Evolutionary conservation across 495 filamentous ascomycete genomes (phyloP).

Genomic region (Eremomyces bilateralis): DNA sequence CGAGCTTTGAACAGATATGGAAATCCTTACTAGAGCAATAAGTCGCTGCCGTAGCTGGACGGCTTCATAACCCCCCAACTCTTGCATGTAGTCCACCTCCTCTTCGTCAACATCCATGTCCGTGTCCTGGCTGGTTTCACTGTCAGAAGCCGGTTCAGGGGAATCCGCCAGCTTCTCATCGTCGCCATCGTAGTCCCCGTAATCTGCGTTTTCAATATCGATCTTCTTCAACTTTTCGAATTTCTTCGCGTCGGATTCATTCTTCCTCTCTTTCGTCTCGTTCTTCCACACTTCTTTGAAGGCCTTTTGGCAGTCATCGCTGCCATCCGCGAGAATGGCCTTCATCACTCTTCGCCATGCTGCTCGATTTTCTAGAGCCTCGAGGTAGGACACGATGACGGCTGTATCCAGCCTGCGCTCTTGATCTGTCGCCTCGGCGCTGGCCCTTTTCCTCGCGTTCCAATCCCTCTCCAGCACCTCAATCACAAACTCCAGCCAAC

Average conservation of each 20-base stretch:
- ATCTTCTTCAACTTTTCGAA: slow-evolving; percentile 26
- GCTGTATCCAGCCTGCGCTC: too few species aligned
- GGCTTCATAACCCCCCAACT: background rate
- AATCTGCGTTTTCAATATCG: slow-evolving; percentile 35
- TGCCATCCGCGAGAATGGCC: slow-evolving; percentile 42
- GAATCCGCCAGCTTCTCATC: slow-evolving; percentile 24
- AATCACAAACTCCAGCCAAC: slow-evolving; percentile 65
- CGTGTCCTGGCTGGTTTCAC: background rate
- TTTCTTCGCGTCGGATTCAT: slow-evolving; percentile 15
- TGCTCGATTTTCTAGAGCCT: slow-evolving; percentile 18
- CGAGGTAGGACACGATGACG: slow-evolving; percentile 37
- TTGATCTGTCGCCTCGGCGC: slow-evolving; percentile 10
- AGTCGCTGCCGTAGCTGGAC: background rate
- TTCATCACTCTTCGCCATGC: slow-evolving; percentile 31
- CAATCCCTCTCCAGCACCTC: slow-evolving; percentile 60
- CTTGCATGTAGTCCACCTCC: background rate
- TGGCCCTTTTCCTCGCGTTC: slow-evolving; percentile 26
- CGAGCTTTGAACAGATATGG: too few species aligned
- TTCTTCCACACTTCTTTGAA: slow-evolving; percentile 39
- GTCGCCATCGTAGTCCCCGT: slow-evolving; percentile 35
- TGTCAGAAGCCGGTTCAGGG: slow-evolving; percentile 20
- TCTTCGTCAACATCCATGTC: background rate
- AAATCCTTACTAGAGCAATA: too few species aligned
- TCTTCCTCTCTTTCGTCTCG: slow-evolving; percentile 28
- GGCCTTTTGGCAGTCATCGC: slow-evolving; percentile 23